Base-by-base conservation (phyloP, 2,329 filamentous ascomycete species). In the Talaromyces sp. region DNA sequence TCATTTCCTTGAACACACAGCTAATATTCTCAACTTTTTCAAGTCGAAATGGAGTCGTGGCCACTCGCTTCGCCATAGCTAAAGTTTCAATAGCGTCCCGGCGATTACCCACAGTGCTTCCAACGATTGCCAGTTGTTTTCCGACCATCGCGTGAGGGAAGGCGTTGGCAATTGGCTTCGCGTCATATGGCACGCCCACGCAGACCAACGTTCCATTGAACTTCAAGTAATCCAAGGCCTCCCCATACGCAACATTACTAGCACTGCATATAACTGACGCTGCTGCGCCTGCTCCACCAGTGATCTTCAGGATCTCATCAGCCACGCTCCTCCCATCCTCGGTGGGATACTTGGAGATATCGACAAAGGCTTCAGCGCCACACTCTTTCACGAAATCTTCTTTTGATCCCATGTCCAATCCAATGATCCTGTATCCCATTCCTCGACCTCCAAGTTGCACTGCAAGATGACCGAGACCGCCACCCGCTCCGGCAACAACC, bases 391-490 rank as follows among this genome's bases (percentile, higher is more conserved):
- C 47, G 13, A 54, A 46, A 1, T 36, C 36, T 8, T 40, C 51
- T 16, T 54, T 50, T 1, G 24, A 42, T 5, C 14, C 30, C 4
- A 44, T n/a, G 19, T 52, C 50, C 4, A 52, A 19, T 11, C 50
- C 50, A 16, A 52, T 48, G 6, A 52, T 37, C 16, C 39, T 47
- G 32, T 47, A 44, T 13, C 49, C 49, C 49, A 52, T 52, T n/a
- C 47, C 52, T 7, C 47, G 29, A 32, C 47, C 29, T n/a, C 42
- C 82, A 49, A 86, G 80, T 62, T 87, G 83, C 14, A 78, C 75
- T 2, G 80, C 84, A 11, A 87, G 67, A 72, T 87, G 83, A 20
- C 86, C 84, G 17, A 86, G 73, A 4, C 84, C 84, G 54, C 83
- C 83, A 40, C 84, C 84, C 0, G 82, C 82, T 33, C 82, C 81